Percentiles rank a stretch among this genome's conserved stretches.
phyloP scores from a whole-genome alignment of 2,329 filamentous ascomycete genomes.

The Xylariaceae sp. region DNA sequence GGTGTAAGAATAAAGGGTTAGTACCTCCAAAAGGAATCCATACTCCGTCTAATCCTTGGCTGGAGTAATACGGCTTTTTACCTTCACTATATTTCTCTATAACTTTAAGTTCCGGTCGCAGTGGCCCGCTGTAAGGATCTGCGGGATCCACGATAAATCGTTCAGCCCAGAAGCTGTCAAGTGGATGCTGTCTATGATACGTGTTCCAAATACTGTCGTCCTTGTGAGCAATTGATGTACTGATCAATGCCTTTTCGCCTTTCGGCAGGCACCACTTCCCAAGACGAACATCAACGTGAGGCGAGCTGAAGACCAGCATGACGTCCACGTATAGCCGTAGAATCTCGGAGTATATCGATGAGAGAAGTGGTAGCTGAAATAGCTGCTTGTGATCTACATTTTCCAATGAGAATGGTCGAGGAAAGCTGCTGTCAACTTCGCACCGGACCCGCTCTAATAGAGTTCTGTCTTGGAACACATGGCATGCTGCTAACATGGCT shows the following conservation, averaged over 20 bases:
- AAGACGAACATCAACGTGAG: conserved; percentile 6
- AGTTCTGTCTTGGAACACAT: not conserved
- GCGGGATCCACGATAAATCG: conserved; percentile 12
- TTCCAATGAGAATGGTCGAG: not conserved
- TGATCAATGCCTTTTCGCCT: conserved; percentile 5
- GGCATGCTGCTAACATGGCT: not conserved
- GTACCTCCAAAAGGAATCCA: not conserved
- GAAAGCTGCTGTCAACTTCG: not conserved
- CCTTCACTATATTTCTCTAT: not conserved
- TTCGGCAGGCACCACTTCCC: conserved; percentile 12
- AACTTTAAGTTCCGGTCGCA: not conserved
- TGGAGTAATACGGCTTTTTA: not conserved
- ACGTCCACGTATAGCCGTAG: conserved; percentile 11
- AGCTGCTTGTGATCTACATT: not conserved
- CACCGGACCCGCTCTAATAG: not conserved
- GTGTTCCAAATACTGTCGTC: conserved; percentile 17
- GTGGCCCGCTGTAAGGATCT: conserved; percentile 4
- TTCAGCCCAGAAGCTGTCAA: conserved; percentile 15
- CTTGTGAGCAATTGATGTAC: conserved; percentile 5
- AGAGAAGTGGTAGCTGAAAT: conserved; percentile 5
- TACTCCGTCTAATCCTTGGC: not conserved
- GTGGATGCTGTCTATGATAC: not conserved
- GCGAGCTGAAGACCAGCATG: conserved; percentile 4
- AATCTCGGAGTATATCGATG: conserved; percentile 14
- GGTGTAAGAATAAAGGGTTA: too few relatives aligned